phyloP scores from a whole-genome alignment of 176 grass and related monocot genomes.

The Ampelocalamus luodianensis region DNA sequence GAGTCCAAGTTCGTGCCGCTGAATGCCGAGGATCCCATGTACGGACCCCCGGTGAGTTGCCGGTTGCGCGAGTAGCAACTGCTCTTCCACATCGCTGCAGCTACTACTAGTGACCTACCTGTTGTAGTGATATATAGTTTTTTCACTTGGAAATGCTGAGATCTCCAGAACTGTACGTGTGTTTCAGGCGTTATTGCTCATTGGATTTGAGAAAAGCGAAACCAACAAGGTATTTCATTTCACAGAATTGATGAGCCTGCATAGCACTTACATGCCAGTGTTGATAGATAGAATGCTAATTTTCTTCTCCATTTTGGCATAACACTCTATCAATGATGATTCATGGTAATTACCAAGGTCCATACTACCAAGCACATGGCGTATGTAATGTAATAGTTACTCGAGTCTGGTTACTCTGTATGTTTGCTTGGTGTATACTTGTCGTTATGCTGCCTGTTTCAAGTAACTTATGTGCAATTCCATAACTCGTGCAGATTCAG shows the following conservation, averaged over 20 bases:
- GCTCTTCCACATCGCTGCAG: not conserved
- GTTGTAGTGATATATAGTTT: not conserved
- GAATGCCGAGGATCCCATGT: constrained; percentile 80
- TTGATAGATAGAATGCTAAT: not conserved
- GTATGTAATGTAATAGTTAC: not conserved
- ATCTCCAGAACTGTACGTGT: not conserved
- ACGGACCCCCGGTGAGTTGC: constrained; percentile 80
- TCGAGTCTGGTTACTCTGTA: not conserved
- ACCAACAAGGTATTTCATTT: constrained; percentile 58
- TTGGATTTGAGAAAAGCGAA: constrained; percentile 82
- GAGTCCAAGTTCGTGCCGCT: constrained; percentile 89
- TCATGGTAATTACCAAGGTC: not conserved
- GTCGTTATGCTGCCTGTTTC: not conserved
- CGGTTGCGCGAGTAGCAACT: not conserved
- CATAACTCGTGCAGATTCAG: constrained; percentile 64
- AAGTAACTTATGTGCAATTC: not conserved
- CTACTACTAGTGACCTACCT: not conserved
- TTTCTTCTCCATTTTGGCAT: not conserved
- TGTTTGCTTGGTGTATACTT: not conserved
- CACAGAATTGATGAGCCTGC: not conserved
- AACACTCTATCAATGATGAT: not conserved
- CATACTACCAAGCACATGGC: not conserved
- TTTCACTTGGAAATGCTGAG: not conserved
- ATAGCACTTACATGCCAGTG: not conserved
- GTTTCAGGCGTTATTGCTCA: constrained; percentile 74